Conservation (phyloP, 2,329 filamentous ascomycete genomes). For the Oidium heveae region DNA sequence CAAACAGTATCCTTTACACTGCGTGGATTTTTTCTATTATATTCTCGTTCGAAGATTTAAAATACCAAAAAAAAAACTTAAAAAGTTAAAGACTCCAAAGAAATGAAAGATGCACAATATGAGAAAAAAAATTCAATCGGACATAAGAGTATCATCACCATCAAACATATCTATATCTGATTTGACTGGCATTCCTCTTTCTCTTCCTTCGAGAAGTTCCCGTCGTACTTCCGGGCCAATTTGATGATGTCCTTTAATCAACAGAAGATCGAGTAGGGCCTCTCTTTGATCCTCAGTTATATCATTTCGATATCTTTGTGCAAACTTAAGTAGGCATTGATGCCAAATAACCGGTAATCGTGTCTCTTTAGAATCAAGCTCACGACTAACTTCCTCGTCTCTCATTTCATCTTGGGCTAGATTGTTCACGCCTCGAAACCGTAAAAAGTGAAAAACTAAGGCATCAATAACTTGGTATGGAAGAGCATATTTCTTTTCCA, state of each 20-base stretch:
- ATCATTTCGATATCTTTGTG: conserved; percentile 83
- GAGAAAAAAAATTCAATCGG: conserved; percentile 15
- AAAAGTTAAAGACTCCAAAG: too few species aligned
- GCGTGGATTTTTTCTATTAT: too few species aligned
- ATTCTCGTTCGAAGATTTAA: too few species aligned
- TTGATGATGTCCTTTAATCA: conserved; percentile 60
- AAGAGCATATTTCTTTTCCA: conserved; percentile 93
- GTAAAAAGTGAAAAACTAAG: conserved; percentile 86
- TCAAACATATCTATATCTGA: conserved; percentile 28
- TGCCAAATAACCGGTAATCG: conserved; percentile 90
- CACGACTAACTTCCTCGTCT: conserved; percentile 25
- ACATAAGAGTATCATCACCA: conserved; percentile 81
- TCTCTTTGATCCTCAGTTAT: conserved; percentile 90
- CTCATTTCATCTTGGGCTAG: conserved; percentile 21
- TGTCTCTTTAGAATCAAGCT: conserved; percentile 22
- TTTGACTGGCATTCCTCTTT: conserved; percentile 49
- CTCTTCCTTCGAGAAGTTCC: conserved; percentile 69
- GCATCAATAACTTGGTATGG: conserved; percentile 88
- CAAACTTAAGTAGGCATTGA: conserved; percentile 76
- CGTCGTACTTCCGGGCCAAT: conserved; percentile 82
- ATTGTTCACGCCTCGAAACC: conserved; percentile 41
- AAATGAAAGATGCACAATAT: too few species aligned
- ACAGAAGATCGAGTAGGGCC: conserved; percentile 62
- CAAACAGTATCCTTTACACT: too few species aligned
- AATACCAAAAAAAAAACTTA: too few species aligned